These are phyloP conservation scores for barrel medic (Medicago truncatula) DNA, from an alignment of 306 rosid species.

Conservation along the genomic window MtrunA17r5.0-ANR NC_053048.1:43655501-43656000, in stretches of 20 bases:
- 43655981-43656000: conserved; percentile 51
- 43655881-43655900: conserved; percentile 44
- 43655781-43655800: conserved; percentile 25
- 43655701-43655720: conserved; percentile 22
- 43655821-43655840: not conserved
- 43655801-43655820: not conserved
- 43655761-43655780: not conserved
- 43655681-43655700: not conserved
- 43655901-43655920: conserved; percentile 68
- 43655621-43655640: too few relatives aligned
- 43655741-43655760: conserved; percentile 26
- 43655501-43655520: too few relatives aligned
- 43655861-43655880: conserved; percentile 54
- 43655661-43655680: too few relatives aligned
- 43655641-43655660: too few relatives aligned
- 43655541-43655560: too few relatives aligned
- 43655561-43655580: too few relatives aligned
- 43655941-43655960: conserved; percentile 49
- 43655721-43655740: conserved; percentile 3
- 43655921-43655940: conserved; percentile 78
- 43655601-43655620: too few relatives aligned
- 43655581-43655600: too few relatives aligned
- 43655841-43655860: not conserved
- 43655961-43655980: conserved; percentile 40
- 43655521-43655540: too few relatives aligned